A percentile compares a stretch with the other conserved stretches of the same genome.
These are phyloP conservation scores for Mycotypha africana DNA, from an alignment of 371 early-diverging fungal species.

Conservation along the genomic window DNA sequence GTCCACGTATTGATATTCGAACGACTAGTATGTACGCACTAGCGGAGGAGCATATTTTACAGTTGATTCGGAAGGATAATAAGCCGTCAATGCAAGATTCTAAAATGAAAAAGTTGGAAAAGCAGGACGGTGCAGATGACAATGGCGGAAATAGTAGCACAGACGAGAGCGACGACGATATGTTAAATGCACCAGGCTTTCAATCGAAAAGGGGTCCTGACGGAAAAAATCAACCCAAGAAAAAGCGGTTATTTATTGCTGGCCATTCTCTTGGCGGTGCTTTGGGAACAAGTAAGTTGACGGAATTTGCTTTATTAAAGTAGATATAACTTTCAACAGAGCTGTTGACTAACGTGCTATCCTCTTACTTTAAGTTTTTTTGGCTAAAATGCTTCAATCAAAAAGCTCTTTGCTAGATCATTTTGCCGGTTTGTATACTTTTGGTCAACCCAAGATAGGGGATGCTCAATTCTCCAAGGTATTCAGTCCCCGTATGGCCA, in stretches of 20 bases:
- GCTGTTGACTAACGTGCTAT: background rate
- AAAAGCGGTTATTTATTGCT: conserved; percentile 25
- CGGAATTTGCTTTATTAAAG: background rate
- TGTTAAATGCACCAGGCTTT: too few species aligned
- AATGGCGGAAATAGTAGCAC: background rate
- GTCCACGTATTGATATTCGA: conserved; percentile 17
- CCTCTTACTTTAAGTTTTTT: conserved; percentile 25
- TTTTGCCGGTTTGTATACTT: conserved; percentile 52
- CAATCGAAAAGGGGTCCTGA: too few species aligned
- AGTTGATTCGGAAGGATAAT: conserved; percentile 9
- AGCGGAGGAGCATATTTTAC: conserved; percentile 28
- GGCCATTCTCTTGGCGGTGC: conserved; percentile 42
- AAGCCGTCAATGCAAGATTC: too few species aligned
- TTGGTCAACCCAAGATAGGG: conserved; percentile 49
- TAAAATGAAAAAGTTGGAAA: too few species aligned
- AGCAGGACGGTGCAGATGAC: too few species aligned
- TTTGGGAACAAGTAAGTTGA: conserved; percentile 25
- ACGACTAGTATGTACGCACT: conserved; percentile 27
- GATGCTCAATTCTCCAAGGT: conserved; percentile 41
- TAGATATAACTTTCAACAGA: background rate
- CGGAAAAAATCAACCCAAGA: conserved; percentile 1
- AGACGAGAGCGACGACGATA: too few species aligned
- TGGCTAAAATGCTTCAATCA: conserved; percentile 52
- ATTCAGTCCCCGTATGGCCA: conserved; percentile 35
- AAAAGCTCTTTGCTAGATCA: conserved; percentile 36